Base-by-base conservation (phyloP, 163 green algal species). In the Chloroidium sp. region DNA sequence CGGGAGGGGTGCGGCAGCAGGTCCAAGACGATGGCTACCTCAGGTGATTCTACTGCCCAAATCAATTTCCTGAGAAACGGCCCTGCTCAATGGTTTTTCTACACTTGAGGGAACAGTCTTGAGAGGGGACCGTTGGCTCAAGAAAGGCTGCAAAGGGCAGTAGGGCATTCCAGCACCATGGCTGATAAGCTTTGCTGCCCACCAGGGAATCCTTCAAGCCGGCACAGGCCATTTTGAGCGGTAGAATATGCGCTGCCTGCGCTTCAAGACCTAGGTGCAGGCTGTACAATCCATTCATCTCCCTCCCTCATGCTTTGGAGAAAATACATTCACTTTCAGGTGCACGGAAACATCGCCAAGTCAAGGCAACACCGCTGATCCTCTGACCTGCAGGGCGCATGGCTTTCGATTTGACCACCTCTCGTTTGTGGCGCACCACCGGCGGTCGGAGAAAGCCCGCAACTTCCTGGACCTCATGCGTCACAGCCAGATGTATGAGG, bases 401-500 rank as follows among this genome's bases (percentile, higher is more conserved):
- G 87, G 85, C 6, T 87, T 77, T 8, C 69, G 81, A 8, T 92
- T 92, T 81, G 82, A 92, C 81, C 82, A 90, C 14, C 60, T 61
- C 0, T 79, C 76, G 0, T 91, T 92, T 82, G 80, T 90, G 8
- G 81, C 74, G 0, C 80, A 78, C 0, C 84, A 87, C 59, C 77
- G 82, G 59, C 84, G 83, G 69, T 91, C 85, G 62, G 83, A 89
- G 13, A 81, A 86, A 75, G 83, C 90, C 0, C 79, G 85, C 12
- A 61, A 77, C 1, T 94, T 96, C 76, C 80, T 95, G 62, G 62
- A 79, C 0, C 36, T 84, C 74, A 87, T 96, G 76, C 87, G 92
- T 2, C 90, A 95, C 84, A 88, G 83, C 64, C 88, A 96, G 89
- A 84, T 95, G 87, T 94, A 90, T 62, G 90, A 94, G 78, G 36